A percentile compares a stretch with the other conserved stretches of the same genome.
phyloP scores from a whole-genome alignment of 2,329 filamentous ascomycete genomes.

The Cytospora piceicola region DNA sequence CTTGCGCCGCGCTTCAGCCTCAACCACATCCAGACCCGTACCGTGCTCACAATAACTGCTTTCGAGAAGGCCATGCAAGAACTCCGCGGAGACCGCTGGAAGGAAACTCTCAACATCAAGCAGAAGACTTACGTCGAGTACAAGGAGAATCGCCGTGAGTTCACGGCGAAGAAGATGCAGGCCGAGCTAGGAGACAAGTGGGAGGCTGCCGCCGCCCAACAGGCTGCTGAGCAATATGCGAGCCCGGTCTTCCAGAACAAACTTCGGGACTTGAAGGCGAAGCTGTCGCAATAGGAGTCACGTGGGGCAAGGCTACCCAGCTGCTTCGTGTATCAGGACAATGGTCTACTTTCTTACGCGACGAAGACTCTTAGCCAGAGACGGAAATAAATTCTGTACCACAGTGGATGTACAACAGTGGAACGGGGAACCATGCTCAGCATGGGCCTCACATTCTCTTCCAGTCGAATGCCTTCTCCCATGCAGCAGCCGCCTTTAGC shows the following conservation, averaged over 20 bases:
- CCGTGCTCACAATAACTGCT: background rate
- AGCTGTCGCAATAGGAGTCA: background rate
- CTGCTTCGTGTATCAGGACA: background rate
- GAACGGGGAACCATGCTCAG: background rate
- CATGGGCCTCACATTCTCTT: slow-evolving; percentile 32
- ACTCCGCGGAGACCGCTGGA: background rate
- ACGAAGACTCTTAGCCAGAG: background rate
- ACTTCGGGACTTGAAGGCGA: background rate
- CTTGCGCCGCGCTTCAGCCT: slow-evolving; percentile 1
- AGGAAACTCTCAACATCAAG: background rate
- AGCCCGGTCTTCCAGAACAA: background rate
- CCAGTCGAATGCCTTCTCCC: slow-evolving; percentile 27
- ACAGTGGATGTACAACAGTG: background rate
- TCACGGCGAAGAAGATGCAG: background rate
- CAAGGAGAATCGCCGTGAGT: background rate
- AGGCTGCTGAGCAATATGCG: background rate
- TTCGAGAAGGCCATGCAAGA: background rate
- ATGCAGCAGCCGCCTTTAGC: slow-evolving; percentile 27
- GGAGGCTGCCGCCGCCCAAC: background rate
- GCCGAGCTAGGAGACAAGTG: background rate
- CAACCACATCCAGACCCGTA: background rate
- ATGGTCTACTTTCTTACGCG: background rate
- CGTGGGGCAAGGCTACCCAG: background rate
- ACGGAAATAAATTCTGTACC: background rate
- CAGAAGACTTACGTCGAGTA: background rate